A percentile compares a stretch with the other conserved stretches of the same genome.
Evolutionary conservation across 2,329 filamentous ascomycete genomes (phyloP).

Genomic region (Colletotrichum sp.): DNA sequence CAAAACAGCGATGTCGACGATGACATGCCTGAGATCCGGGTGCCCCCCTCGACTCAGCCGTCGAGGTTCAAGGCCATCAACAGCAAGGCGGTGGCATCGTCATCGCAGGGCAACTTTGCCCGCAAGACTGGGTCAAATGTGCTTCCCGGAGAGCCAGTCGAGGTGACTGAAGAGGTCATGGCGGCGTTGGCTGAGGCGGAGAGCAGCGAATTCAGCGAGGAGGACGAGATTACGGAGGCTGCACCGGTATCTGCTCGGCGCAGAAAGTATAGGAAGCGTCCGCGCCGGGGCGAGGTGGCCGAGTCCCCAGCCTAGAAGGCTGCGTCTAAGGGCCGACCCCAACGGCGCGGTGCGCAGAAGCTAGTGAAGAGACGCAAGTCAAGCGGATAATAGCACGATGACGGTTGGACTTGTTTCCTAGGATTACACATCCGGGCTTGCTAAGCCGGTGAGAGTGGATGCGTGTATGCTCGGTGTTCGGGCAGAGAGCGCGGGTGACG

Average conservation of each 20-base stretch:
- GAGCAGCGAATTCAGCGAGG: not conserved
- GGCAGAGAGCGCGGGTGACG: not conserved
- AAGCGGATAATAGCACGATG: not conserved
- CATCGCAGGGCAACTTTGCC: not conserved
- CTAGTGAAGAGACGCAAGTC: not conserved
- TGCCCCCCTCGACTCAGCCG: constrained; percentile 2
- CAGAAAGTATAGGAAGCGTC: not conserved
- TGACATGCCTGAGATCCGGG: constrained; percentile 13
- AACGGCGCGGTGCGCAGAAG: not conserved
- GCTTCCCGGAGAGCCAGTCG: not conserved
- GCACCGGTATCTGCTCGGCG: not conserved
- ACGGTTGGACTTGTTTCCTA: not conserved
- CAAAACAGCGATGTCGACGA: constrained; percentile 14
- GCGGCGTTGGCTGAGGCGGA: not conserved
- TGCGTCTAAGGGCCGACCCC: not conserved
- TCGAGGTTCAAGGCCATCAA: not conserved
- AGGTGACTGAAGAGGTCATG: not conserved
- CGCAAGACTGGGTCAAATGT: not conserved
- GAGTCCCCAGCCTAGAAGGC: not conserved
- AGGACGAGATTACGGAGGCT: not conserved
- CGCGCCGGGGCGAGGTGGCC: not conserved
- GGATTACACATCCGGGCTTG: not conserved
- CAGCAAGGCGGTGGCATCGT: not conserved
- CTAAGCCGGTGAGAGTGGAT: not conserved
- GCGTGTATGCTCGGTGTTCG: not conserved